phyloP scores from a whole-genome alignment of 2,329 filamentous ascomycete genomes.

The Chaetomiaceae sp. region DNA sequence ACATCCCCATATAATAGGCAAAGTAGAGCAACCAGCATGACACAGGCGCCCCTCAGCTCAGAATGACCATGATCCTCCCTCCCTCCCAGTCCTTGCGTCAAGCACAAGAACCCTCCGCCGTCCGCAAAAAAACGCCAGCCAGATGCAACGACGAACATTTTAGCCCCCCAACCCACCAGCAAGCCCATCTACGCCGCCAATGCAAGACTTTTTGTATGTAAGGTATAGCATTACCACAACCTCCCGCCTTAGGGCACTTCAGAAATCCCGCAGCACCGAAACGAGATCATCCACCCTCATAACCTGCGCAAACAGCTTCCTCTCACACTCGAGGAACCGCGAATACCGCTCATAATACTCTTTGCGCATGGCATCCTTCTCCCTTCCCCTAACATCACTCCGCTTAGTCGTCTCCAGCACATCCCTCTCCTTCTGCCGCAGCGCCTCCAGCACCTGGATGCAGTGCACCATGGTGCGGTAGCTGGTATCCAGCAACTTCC shows the following conservation, averaged over 20 bases:
- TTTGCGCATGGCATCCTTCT: slow-evolving; percentile 72
- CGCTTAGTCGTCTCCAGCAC: slow-evolving; percentile 79
- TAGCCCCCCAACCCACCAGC: slow-evolving; percentile 7
- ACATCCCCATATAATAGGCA: no score
- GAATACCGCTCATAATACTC: slow-evolving; percentile 65
- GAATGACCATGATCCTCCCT: no score
- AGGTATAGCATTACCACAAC: background rate
- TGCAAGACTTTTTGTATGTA: slow-evolving; percentile 18
- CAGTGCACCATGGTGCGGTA: slow-evolving; percentile 89
- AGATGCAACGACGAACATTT: slow-evolving; percentile 18
- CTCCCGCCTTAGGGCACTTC: slow-evolving; percentile 11
- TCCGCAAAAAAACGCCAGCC: slow-evolving; percentile 16
- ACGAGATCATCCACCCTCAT: slow-evolving; percentile 80
- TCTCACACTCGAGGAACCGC: slow-evolving; percentile 58
- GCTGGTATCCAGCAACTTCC: slow-evolving; percentile 69
- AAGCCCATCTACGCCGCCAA: slow-evolving; percentile 24
- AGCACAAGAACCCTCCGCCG: background rate
- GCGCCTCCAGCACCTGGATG: slow-evolving; percentile 72
- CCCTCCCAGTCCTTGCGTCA: background rate
- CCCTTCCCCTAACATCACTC: slow-evolving; percentile 77
- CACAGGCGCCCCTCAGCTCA: no score
- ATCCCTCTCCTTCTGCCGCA: slow-evolving; percentile 65
- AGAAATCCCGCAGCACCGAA: slow-evolving; percentile 76
- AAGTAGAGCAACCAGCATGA: background rate
- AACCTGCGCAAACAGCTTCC: slow-evolving; percentile 73